These are phyloP conservation scores for Fusarium phyllophilum DNA, from an alignment of 2,329 filamentous ascomycete species.

Conservation along the genomic window DNA sequence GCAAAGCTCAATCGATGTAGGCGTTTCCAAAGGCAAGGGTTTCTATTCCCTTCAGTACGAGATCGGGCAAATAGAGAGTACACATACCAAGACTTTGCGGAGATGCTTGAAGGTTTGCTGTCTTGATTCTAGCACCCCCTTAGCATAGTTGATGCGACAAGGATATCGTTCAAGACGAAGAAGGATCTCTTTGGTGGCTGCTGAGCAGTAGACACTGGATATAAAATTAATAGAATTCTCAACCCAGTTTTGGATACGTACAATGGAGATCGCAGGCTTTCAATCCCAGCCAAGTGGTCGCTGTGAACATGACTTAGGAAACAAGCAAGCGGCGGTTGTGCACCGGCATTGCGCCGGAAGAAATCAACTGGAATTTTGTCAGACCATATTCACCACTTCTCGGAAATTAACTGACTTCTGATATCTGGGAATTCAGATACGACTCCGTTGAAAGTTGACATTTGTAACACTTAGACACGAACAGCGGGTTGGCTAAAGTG, in stretches of 20 bases:
- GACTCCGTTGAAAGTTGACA: constrained; percentile 82
- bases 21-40: constrained; percentile 83
- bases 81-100: constrained; percentile 69
- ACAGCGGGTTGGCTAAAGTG: background rate
- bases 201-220: constrained; percentile 82
- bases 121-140: constrained; percentile 79
- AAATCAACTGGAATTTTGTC: constrained; percentile 73
- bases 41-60: constrained; percentile 59
- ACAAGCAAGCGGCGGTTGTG: constrained; percentile 76
- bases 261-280: constrained; percentile 81
- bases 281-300: constrained; percentile 85
- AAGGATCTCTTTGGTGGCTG: constrained; percentile 82
- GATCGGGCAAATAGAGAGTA: fast-evolving
- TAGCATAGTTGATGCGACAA: constrained; percentile 83
- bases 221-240: background rate
- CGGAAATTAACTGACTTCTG: constrained; percentile 57
- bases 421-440: constrained; percentile 84
- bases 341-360: constrained; percentile 70
- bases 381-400: background rate
- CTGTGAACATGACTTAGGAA: constrained; percentile 95
- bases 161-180: constrained; percentile 81
- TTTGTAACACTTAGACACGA: constrained; percentile 45
- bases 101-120: constrained; percentile 82
- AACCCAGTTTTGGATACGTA: constrained; percentile 43
- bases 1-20: constrained; percentile 77